Percentiles rank a stretch among this genome's conserved stretches.
Evolutionary conservation across 2,329 filamentous ascomycete species (phyloP).

Genomic region (Cladophialophora bantiana): DNA sequence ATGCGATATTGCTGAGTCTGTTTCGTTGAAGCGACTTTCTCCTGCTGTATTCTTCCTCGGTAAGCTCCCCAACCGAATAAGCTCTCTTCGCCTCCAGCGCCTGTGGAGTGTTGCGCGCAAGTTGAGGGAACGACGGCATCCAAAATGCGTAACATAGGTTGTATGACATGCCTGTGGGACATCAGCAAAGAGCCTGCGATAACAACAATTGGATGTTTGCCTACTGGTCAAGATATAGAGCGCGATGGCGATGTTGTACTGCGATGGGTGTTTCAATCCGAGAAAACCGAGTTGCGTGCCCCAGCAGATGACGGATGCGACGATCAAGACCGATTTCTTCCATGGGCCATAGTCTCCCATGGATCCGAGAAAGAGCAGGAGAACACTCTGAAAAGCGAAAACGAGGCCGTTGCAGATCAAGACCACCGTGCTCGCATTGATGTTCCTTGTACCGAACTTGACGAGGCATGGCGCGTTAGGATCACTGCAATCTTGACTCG

Average conservation of each 20-base stretch:
- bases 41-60: neutral
- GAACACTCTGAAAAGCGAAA: neutral
- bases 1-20: neutral
- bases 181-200: neutral
- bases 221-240: conserved; percentile 5
- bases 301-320: conserved; percentile 3
- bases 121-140: neutral
- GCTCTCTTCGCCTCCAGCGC: neutral
- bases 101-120: neutral
- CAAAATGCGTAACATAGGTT: neutral
- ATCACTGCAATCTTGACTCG: conserved; percentile 1
- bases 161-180: neutral
- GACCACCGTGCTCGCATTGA: neutral
- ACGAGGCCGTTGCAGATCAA: conserved; percentile 2
- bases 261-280: conserved; percentile 6
- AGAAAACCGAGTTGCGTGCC: conserved; percentile 3
- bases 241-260: conserved; percentile 8
- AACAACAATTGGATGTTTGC: neutral
- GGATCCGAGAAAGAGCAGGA: conserved; percentile 1
- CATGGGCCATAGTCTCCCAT: conserved; percentile 13
- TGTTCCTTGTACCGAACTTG: neutral
- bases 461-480: neutral
- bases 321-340: conserved; percentile 13
- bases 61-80: neutral
- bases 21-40: neutral